Evolutionary conservation across 768 basidiomycete genomes (phyloP), one percentile per base, ranked within the genome.

Genomic region (Suillus subalutaceus): DNA sequence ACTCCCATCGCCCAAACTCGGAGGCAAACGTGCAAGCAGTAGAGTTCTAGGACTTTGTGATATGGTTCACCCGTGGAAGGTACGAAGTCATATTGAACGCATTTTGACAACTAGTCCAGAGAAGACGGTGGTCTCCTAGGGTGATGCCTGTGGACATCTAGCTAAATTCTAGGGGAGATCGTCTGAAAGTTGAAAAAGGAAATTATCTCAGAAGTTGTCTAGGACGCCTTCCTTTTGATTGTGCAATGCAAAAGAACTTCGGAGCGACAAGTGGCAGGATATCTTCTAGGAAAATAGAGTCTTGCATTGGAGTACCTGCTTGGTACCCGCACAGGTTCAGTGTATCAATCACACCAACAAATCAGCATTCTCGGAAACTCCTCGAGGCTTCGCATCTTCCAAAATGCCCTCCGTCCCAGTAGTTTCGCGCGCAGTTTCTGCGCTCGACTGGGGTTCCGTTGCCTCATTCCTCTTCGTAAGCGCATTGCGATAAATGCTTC

Each of bases 1-100:
- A 92, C 30, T 89, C 88, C 93, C 93, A 94, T 92, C 88, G 59
- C 85, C 86, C 40, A 94, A 74, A 56, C 86, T 32, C 4, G 32
- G 85, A 0, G 92, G 90, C 40, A 94, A 77, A 94, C 78, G 65
- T 90, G 87, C 18, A 93, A 79, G 70, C 87, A 88, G 75, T 94
- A 95, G 15, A 92, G 75, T 68, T 93, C 92, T 60, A 94, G 72
- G 12, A 93, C 84, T 72, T 90, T 92, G 64, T 85, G 86, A 70
- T 94, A 94, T 23, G 85, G 88, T 58, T 86, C 85, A 12, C 75
- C 81, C 2, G 80, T 79, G 0, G 79, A 35, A 35, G 35, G 6
- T 35, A 35, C 6, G 1, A 35, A 35, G 35, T 35, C 35, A 35
- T 35, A 35, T 35, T 35, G 35, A 35, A 3, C 35, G 35, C 6